phyloP scores from a whole-genome alignment of 2,329 filamentous ascomycete species.

The Paracoccidioides brasiliensis region DNA sequence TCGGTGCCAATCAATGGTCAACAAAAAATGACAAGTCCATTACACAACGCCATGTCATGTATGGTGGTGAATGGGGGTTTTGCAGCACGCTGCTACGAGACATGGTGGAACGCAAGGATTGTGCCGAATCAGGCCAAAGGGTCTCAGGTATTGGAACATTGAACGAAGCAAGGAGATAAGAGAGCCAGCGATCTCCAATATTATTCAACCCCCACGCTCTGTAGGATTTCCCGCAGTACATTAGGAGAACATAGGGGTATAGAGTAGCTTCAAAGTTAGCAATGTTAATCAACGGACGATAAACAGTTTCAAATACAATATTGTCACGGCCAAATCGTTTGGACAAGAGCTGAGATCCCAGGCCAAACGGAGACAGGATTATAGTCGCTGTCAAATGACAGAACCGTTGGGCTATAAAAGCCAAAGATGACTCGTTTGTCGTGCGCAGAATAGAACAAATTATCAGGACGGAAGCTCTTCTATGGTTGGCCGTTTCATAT shows the following conservation, averaged over 20 bases:
- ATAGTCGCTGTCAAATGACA: background rate
- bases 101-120: too few species aligned
- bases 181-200: too few species aligned
- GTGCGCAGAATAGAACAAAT: background rate
- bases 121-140: too few species aligned
- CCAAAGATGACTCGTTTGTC: background rate
- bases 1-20: too few species aligned
- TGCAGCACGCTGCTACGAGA: too few species aligned
- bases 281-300: background rate
- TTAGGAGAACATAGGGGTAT: background rate
- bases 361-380: background rate
- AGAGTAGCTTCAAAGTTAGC: background rate
- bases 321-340: too few species aligned
- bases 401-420: background rate
- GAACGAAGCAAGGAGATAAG: too few species aligned
- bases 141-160: too few species aligned
- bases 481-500: constrained; percentile 24
- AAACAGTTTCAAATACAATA: background rate
- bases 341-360: background rate
- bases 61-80: too few species aligned
- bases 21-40: too few species aligned
- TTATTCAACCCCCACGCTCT: background rate
- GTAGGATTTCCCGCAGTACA: background rate
- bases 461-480: constrained; percentile 19
- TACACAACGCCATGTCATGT: too few species aligned